Conservation (phyloP, 192 early-diverging fungal species). For the Piromyces finnis region DNA sequence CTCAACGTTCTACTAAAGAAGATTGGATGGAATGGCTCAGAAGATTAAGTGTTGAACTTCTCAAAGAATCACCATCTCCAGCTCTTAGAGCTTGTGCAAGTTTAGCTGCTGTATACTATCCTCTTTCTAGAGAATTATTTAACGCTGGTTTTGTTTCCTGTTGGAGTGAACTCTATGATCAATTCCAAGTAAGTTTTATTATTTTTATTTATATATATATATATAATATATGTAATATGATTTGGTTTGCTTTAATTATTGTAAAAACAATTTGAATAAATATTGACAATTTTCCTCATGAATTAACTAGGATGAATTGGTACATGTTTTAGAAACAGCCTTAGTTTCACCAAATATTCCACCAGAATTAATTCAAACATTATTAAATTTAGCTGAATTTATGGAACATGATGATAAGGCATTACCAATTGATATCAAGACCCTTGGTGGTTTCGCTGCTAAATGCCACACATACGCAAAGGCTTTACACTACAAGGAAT, state of each 20-base stretch:
- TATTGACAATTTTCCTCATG: too few species aligned
- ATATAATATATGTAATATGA: too few species aligned
- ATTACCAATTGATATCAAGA: slow-evolving; percentile 79
- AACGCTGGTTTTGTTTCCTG: slow-evolving; percentile 95
- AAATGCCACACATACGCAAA: slow-evolving; percentile 93
- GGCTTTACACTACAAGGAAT: slow-evolving; percentile 95
- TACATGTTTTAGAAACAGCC: slow-evolving; percentile 60
- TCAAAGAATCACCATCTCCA: slow-evolving; percentile 92
- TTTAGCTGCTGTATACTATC: slow-evolving; percentile 60
- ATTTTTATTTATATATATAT: too few species aligned
- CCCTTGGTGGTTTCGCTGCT: slow-evolving; percentile 70
- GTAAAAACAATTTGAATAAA: too few species aligned
- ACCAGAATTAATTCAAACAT: slow-evolving; percentile 75
- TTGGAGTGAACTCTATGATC: slow-evolving; percentile 80
- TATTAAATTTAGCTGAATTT: slow-evolving; percentile 89
- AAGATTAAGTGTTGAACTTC: slow-evolving; percentile 69
- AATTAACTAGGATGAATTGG: slow-evolving; percentile 47
- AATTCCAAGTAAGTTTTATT: slow-evolving; percentile 43
- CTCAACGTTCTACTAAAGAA: slow-evolving; percentile 70
- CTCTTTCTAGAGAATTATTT: slow-evolving; percentile 74
- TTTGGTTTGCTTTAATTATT: too few species aligned
- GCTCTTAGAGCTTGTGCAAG: slow-evolving; percentile 76
- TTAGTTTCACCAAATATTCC: slow-evolving; percentile 65
- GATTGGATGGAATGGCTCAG: slow-evolving; percentile 95
- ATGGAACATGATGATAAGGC: slow-evolving; percentile 96